Evolutionary conservation across 164 flowering plant genomes (phyloP).

Genomic region (Vitis labrusca): DNA sequence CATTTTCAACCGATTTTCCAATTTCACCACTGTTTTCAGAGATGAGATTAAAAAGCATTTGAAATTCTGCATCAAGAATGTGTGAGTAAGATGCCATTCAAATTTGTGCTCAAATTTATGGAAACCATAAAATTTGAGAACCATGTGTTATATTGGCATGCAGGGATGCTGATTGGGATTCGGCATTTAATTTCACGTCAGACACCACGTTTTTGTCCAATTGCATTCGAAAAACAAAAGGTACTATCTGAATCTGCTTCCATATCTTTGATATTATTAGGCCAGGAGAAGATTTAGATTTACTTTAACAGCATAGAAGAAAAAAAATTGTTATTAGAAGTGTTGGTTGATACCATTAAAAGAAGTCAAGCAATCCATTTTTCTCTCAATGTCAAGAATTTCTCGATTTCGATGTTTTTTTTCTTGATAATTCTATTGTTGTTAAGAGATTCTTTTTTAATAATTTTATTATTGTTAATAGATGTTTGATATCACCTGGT

Average conservation of each 20-base stretch:
- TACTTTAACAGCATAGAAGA: too few species aligned
- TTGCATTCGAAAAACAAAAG: slow-evolving; percentile 55
- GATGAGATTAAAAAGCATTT: slow-evolving; percentile 35
- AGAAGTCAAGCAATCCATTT: too few species aligned
- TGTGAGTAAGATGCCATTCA: slow-evolving; percentile 32
- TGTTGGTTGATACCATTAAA: too few species aligned
- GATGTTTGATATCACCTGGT: too few species aligned
- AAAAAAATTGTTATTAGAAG: too few species aligned
- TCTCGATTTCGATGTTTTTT: too few species aligned
- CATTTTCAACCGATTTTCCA: slow-evolving; percentile 36
- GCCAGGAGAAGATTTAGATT: background rate
- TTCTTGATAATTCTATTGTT: too few species aligned
- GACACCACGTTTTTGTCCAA: slow-evolving; percentile 39
- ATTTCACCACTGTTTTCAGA: slow-evolving; percentile 41
- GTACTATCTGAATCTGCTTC: slow-evolving; percentile 24
- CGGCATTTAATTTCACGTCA: slow-evolving; percentile 76
- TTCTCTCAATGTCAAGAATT: too few species aligned
- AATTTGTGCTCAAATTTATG: too few species aligned
- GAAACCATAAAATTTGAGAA: too few species aligned
- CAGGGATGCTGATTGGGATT: slow-evolving; percentile 80
- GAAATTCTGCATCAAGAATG: slow-evolving; percentile 64
- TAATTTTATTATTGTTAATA: too few species aligned
- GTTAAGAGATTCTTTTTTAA: too few species aligned
- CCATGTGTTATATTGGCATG: slow-evolving; percentile 6
- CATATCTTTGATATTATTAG: background rate